Base-by-base conservation (phyloP, 768 basidiomycete genomes). In the Dioszegia aurantiaca region DNA sequence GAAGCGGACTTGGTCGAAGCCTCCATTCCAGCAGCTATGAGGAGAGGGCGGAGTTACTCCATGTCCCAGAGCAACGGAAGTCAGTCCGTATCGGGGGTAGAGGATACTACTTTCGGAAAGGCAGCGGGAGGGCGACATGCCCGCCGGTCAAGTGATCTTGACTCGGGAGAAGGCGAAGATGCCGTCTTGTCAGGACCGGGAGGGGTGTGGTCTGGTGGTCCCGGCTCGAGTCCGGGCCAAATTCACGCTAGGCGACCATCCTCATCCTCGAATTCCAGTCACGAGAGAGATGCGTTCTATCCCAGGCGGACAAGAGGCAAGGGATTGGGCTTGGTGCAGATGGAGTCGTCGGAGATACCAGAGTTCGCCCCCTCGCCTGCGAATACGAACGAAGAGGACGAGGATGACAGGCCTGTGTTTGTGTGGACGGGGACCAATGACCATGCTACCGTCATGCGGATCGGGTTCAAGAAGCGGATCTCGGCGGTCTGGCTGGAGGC, bases 391-490 rank as follows among this genome's bases (percentile, higher is more conserved):
- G 58, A 44, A 26, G 59, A 40, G 12, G 73, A 82, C 42, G 40
- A 64, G 58, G 59, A 76, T 47, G 75, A 82, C 66, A 80, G 62
- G 49, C 69, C 67, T 4, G 59, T 73, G 14, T 72, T 64, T 37
- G 82, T 94, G 11, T 95, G 92, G 91, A 69, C 59, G 4, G 82
- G 88, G 28, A 82, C 80, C 59, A 82, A 83, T n/a, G 86, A 87
- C 75, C 88, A 88, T 59, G 90, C 90, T 9, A 85, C 83, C 72
- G 90, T 94, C 70, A 83, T 86, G 4, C 84, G 89, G 17, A 80
- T 93, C 27, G 78, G 92, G 23, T 92, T 87, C 82, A 98, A 97
- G 79, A 85, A 92, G 41, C 81, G 87, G 62, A 89, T 98, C 52
- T 88, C 90, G 0, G 85, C 81, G 45, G 81, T 91, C 11, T 95